Evolutionary conservation across 208 protist genomes (phyloP).

Genomic region (Trypanosoma congolense): DNA sequence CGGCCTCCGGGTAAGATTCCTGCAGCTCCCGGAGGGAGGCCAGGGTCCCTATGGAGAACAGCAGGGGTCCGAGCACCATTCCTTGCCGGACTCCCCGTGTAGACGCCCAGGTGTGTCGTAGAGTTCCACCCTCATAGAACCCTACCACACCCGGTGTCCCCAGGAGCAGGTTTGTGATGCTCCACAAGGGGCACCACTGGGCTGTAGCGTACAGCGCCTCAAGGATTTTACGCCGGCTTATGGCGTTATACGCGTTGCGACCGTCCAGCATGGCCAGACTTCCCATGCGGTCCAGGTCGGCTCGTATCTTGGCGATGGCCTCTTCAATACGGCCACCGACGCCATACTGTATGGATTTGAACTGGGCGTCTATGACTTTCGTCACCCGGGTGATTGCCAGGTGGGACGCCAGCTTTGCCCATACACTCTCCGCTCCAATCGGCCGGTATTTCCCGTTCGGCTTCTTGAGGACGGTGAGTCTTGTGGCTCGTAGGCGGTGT

Average conservation of each 20-base stretch:
- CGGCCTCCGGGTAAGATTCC: conserved; percentile 2
- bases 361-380: neutral
- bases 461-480: conserved; percentile 22
- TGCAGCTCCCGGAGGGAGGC: conserved; percentile 6
- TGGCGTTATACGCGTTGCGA: conserved; percentile 30
- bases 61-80: conserved; percentile 31
- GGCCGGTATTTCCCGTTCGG: conserved; percentile 21
- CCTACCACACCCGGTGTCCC: conserved; percentile 10
- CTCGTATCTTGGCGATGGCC: conserved; percentile 15
- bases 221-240: conserved; percentile 8
- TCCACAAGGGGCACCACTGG: conserved; percentile 11
- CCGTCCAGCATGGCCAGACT: conserved; percentile 28
- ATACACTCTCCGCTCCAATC: conserved; percentile 30
- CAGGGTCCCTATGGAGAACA: conserved; percentile 24
- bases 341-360: conserved; percentile 15
- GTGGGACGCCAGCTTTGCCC: conserved; percentile 19
- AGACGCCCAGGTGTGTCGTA: conserved; percentile 9
- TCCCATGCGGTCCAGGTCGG: conserved; percentile 7
- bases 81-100: conserved; percentile 27
- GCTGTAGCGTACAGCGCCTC: conserved; percentile 4
- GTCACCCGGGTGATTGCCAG: conserved; percentile 17
- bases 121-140: conserved; percentile 23
- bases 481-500: conserved; percentile 13
- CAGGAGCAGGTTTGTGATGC: conserved; percentile 17
- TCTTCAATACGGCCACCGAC: conserved; percentile 20